A percentile compares a stretch with the other conserved stretches of the same genome.
phyloP scores from a whole-genome alignment of 2,329 filamentous ascomycete genomes.

The Fusarium udum region DNA sequence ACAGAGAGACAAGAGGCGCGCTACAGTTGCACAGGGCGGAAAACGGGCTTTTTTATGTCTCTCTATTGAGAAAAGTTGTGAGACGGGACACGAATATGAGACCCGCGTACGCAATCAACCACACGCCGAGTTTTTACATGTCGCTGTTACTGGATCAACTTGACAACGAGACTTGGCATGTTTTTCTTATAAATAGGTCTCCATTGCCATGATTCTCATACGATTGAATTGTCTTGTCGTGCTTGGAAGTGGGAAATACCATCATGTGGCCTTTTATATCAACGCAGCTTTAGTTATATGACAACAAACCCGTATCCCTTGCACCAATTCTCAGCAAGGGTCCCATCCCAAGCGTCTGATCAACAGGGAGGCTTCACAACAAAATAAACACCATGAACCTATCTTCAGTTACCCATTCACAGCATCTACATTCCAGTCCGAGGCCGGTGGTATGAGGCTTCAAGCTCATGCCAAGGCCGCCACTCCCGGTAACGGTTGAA shows the following conservation, averaged over 20 bases:
- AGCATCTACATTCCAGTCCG: conserved; percentile 19
- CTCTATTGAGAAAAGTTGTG: background rate
- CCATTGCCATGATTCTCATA: background rate
- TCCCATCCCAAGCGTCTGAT: background rate
- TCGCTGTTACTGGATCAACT: background rate
- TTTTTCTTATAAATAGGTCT: background rate
- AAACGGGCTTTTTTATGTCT: conserved; percentile 6
- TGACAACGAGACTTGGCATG: background rate
- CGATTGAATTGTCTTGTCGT: background rate
- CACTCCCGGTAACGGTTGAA: conserved; percentile 33
- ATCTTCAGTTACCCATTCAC: background rate
- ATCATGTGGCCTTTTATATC: background rate
- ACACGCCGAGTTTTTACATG: background rate
- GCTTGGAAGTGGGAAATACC: background rate
- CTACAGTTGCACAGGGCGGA: background rate
- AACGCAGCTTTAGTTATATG: background rate
- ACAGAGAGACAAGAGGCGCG: conserved; percentile 11
- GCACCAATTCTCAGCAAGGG: background rate
- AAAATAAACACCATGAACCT: background rate
- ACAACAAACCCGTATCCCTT: background rate
- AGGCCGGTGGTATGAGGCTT: background rate
- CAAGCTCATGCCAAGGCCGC: conserved; percentile 27
- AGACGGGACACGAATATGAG: conserved; percentile 28
- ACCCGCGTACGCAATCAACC: conserved; percentile 27
- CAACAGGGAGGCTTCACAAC: background rate